Evolutionary conservation across 2,329 filamentous ascomycete species (phyloP).

Genomic region (Fusarium mundagurra): DNA sequence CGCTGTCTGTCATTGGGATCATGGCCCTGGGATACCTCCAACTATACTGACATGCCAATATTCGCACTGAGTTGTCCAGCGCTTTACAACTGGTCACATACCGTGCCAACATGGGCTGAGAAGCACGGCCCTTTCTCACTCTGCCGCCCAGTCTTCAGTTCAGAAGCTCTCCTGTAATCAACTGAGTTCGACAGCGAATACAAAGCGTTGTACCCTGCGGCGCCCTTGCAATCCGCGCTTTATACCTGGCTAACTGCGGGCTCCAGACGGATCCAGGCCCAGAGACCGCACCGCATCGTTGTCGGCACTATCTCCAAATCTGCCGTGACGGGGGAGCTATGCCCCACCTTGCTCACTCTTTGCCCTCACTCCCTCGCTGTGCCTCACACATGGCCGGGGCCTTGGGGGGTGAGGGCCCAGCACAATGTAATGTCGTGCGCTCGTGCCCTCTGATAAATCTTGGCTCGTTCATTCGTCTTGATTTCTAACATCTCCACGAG

Average conservation of each 20-base stretch:
- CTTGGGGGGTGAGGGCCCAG: constrained; percentile 41
- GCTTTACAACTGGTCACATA: constrained; percentile 4
- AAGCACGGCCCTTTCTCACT: constrained; percentile 31
- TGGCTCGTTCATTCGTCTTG: constrained; percentile 43
- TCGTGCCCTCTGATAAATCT: constrained; percentile 46
- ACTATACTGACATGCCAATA: constrained; percentile 22
- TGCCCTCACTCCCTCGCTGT: constrained; percentile 41
- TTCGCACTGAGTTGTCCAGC: constrained; percentile 23
- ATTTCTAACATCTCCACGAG: constrained; percentile 41
- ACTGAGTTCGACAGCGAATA: constrained; percentile 25
- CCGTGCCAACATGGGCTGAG: constrained; percentile 20
- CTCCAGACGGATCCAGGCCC: constrained; percentile 36
- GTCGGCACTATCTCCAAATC: constrained; percentile 46
- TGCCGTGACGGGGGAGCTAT: constrained; percentile 42
- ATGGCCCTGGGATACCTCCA: constrained; percentile 29
- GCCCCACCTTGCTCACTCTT: constrained; percentile 42
- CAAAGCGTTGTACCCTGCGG: constrained; percentile 30
- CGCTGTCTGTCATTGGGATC: constrained; percentile 40
- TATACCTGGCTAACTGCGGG: constrained; percentile 34
- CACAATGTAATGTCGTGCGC: constrained; percentile 46
- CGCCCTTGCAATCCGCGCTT: constrained; percentile 31
- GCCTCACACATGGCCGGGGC: constrained; percentile 42
- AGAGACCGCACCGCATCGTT: constrained; percentile 39
- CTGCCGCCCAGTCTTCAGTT: constrained; percentile 4
- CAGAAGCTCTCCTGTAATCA: constrained; percentile 1